These are phyloP conservation scores for Sporothrix sp. DNA, from an alignment of 2,329 filamentous ascomycete genomes.

Conservation along the genomic window DNA sequence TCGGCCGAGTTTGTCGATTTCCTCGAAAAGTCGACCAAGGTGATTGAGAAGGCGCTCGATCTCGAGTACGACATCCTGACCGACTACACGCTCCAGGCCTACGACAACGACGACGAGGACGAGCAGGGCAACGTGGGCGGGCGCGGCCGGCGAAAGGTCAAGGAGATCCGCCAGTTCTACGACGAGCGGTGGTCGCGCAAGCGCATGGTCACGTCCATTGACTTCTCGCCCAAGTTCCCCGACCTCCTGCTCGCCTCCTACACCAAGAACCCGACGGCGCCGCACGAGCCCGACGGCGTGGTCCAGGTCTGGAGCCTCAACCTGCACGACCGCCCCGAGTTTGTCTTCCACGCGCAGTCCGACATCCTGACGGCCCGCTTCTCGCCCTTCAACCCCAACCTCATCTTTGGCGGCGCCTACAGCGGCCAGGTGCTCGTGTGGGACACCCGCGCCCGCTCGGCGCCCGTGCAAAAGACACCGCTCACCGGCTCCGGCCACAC, in stretches of 20 bases:
- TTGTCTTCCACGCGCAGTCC: constrained; percentile 91
- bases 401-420: constrained; percentile 93
- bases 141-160: constrained; percentile 64
- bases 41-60: constrained; percentile 90
- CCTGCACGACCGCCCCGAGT: constrained; percentile 88
- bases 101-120: constrained; percentile 70
- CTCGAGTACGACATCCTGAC: constrained; percentile 94
- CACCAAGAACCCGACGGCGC: constrained; percentile 92
- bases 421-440: constrained; percentile 93
- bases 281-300: constrained; percentile 85
- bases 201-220: constrained; percentile 89
- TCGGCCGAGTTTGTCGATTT: constrained; percentile 94
- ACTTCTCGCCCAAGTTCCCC: constrained; percentile 91
- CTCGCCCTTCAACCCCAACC: constrained; percentile 94
- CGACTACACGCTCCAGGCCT: constrained; percentile 78
- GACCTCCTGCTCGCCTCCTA: constrained; percentile 91
- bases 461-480: constrained; percentile 90
- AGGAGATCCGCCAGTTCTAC: constrained; percentile 86
- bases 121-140: constrained; percentile 65
- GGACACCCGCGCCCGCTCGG: constrained; percentile 85
- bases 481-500: constrained; percentile 91
- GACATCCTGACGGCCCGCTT: constrained; percentile 94
- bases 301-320: constrained; percentile 97
- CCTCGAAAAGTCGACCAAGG: constrained; percentile 89
- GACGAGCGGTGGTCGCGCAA: constrained; percentile 96